A percentile compares a stretch with the other conserved stretches of the same genome.
Conservation (phyloP, 306 rosid genomes). For the Arachis stenosperma region DNA sequence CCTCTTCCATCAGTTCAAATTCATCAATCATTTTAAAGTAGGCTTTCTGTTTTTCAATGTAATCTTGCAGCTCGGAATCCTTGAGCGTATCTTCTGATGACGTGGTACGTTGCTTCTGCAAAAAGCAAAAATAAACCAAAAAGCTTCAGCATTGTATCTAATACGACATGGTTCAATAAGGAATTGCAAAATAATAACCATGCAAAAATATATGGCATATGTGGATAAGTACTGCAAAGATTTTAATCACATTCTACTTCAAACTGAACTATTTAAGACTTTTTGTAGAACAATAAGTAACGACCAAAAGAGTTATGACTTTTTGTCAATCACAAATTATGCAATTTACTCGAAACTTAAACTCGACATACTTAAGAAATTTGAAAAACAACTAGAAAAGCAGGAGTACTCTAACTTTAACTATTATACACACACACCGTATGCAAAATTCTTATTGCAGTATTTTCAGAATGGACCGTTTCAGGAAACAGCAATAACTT, state of each 20-base stretch:
- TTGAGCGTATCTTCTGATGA: constrained; percentile 32
- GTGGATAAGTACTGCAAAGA: not conserved
- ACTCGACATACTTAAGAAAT: constrained; percentile 3
- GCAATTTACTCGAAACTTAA: not conserved
- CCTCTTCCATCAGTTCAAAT: constrained; percentile 63
- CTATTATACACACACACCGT: constrained; percentile 14
- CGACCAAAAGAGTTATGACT: not conserved
- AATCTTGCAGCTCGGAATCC: constrained; percentile 50
- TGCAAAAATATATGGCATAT: not conserved
- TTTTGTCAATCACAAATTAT: constrained; percentile 4
- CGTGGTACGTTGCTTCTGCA: constrained; percentile 53
- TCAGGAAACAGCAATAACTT: constrained; percentile 16
- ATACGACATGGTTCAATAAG: not conserved
- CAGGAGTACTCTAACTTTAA: constrained; percentile 10
- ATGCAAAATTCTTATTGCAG: not conserved
- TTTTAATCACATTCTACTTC: constrained; percentile 2
- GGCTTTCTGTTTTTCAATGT: constrained; percentile 56
- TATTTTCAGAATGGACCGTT: constrained; percentile 7
- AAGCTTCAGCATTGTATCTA: constrained; percentile 38
- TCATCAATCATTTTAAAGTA: constrained; percentile 73
- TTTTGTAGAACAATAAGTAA: constrained; percentile 6
- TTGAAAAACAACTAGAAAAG: not conserved
- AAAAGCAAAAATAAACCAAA: constrained; percentile 35
- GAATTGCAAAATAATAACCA: not conserved
- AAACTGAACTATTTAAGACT: constrained; percentile 13